Percentiles rank a stretch among this genome's conserved stretches.
Evolutionary conservation across 1,284 basidiomycete species (phyloP).

Genomic region (Veloporphyrellus conicus): DNA sequence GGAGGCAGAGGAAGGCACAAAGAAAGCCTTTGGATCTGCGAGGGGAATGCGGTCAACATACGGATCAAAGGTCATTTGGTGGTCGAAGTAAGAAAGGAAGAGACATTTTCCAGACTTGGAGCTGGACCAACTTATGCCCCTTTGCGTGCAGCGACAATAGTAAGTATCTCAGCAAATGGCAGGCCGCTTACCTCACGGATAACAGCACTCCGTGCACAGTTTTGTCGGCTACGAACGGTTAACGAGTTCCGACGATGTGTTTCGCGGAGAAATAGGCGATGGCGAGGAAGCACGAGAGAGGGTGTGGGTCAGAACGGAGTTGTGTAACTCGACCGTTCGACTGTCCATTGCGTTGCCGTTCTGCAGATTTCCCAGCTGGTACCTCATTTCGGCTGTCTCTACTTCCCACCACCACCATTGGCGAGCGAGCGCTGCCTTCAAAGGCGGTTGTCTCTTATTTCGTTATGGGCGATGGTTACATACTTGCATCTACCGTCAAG

Average conservation of each 20-base stretch:
- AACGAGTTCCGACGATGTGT: neutral
- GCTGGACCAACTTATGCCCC: constrained; percentile 5
- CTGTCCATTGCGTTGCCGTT: neutral
- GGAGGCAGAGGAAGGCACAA: neutral
- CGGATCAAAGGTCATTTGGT: constrained; percentile 21
- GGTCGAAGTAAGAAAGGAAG: neutral
- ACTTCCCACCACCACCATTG: neutral
- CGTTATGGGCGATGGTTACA: too few relatives aligned
- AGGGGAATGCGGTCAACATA: constrained; percentile 16
- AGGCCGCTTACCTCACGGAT: constrained; percentile 18
- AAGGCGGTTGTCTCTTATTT: too few relatives aligned
- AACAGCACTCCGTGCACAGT: constrained; percentile 4
- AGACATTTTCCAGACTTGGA: neutral
- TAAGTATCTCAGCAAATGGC: neutral
- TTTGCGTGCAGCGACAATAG: constrained; percentile 1
- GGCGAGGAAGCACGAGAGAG: neutral
- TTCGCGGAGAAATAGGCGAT: neutral
- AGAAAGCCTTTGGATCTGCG: constrained; percentile 5
- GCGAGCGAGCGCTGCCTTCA: neutral
- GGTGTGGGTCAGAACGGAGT: neutral
- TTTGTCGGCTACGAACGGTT: neutral
- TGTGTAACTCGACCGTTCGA: constrained; percentile 1
- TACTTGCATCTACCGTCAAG: neutral
- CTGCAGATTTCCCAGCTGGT: constrained; percentile 6
- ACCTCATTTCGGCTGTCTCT: constrained; percentile 8